Percentiles rank a stretch among this genome's conserved stretches.
Evolutionary conservation across 306 rosid species (phyloP).

Genomic region (Aeschynomene evenia): DNA sequence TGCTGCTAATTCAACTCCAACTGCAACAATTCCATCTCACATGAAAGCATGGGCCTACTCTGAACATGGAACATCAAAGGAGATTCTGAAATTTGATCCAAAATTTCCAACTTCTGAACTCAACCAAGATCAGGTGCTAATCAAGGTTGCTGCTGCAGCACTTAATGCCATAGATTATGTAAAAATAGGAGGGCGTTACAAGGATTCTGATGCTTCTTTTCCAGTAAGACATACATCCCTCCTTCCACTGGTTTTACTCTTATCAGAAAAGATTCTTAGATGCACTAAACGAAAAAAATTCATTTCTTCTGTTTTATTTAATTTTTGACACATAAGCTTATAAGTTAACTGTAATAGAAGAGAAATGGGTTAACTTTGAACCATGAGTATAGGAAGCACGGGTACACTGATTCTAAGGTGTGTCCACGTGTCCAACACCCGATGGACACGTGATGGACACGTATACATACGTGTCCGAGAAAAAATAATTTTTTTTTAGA

Average conservation of each 20-base stretch:
- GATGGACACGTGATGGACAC: too few species aligned
- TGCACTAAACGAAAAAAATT: too few species aligned
- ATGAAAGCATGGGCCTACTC: constrained; percentile 57
- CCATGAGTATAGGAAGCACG: too few species aligned
- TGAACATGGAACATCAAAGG: constrained; percentile 40
- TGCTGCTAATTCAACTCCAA: not conserved
- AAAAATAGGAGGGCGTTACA: constrained; percentile 46
- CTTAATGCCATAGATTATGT: not conserved
- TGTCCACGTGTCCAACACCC: too few species aligned
- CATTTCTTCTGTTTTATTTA: too few species aligned
- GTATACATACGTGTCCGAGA: too few species aligned
- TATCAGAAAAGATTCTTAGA: too few species aligned
- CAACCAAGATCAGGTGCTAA: constrained; percentile 34
- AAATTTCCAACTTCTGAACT: constrained; percentile 39
- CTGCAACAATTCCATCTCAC: constrained; percentile 28
- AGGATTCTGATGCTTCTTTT: constrained; percentile 19
- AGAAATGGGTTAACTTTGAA: too few species aligned
- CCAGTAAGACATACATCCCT: constrained; percentile 37
- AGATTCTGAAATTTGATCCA: constrained; percentile 43
- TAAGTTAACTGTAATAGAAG: too few species aligned
- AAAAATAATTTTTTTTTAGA: too few species aligned
- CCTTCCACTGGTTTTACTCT: not conserved
- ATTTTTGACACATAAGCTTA: too few species aligned
- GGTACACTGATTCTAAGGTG: too few species aligned
- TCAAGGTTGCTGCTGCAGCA: not conserved